Evolutionary conservation across 352 stramenopile species (phyloP).

Genomic region (Globisporangium splendens): DNA sequence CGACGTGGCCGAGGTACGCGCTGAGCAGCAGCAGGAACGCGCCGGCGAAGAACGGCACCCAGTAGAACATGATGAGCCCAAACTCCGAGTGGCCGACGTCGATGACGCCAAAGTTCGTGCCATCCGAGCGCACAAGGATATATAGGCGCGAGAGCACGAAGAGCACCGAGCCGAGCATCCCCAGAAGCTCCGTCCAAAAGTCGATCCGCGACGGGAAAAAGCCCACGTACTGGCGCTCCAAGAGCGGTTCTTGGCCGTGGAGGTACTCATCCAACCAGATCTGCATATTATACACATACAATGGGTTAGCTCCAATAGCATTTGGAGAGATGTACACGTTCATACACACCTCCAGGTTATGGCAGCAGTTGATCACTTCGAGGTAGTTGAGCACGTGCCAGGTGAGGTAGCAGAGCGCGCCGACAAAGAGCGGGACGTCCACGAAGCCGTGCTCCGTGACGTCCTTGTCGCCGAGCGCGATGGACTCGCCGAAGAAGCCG

Average conservation of each 20-base stretch:
- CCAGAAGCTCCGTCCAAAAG: slow-evolving; percentile 69
- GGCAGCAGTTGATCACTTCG: slow-evolving; percentile 86
- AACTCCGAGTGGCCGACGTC: slow-evolving; percentile 61
- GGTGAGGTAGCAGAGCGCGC: slow-evolving; percentile 48
- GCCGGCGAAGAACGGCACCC: slow-evolving; percentile 79
- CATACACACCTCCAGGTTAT: slow-evolving; percentile 63
- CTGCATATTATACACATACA: slow-evolving; percentile 23
- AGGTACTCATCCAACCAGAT: slow-evolving; percentile 86
- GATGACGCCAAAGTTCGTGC: slow-evolving; percentile 74
- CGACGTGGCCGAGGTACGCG: slow-evolving; percentile 76
- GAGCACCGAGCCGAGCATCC: slow-evolving; percentile 55
- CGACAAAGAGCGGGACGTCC: slow-evolving; percentile 61
- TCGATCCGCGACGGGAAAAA: slow-evolving; percentile 83
- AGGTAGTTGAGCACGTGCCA: slow-evolving; percentile 73
- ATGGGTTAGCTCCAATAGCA: neutral
- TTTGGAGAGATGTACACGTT: neutral
- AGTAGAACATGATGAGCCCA: slow-evolving; percentile 72
- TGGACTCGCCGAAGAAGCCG: slow-evolving; percentile 53
- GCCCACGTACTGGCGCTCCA: slow-evolving; percentile 62
- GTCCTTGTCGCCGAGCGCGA: slow-evolving; percentile 32
- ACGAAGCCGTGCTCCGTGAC: slow-evolving; percentile 37
- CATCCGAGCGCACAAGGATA: slow-evolving; percentile 47
- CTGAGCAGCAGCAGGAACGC: slow-evolving; percentile 74
- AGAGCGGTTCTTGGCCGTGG: slow-evolving; percentile 62
- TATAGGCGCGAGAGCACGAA: slow-evolving; percentile 61